Evolutionary conservation across 169 alveolate species (phyloP).

Genomic region (Eimeria tenella): DNA sequence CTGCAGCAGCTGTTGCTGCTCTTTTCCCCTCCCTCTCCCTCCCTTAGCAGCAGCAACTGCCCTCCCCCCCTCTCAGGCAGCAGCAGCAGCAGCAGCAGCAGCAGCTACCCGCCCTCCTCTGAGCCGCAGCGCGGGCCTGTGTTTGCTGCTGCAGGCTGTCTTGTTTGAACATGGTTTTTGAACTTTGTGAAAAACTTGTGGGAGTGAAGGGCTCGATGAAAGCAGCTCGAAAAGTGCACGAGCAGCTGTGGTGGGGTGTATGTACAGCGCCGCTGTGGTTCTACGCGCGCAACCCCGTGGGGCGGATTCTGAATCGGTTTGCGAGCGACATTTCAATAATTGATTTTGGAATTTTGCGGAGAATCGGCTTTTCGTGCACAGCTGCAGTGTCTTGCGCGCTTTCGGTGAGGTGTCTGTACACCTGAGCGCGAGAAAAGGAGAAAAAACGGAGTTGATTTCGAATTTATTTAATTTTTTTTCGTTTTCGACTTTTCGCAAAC

Average conservation of each 20-base stretch:
- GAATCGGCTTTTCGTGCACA: conserved; percentile 79
- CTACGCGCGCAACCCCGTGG: conserved; percentile 86
- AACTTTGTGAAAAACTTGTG: neutral
- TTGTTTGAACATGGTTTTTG: neutral
- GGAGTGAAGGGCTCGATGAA: conserved; percentile 80
- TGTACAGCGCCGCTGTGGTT: conserved; percentile 85
- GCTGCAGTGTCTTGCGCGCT: conserved; percentile 79
- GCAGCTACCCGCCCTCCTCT: too few relatives aligned
- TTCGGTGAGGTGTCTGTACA: neutral
- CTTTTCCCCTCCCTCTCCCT: too few relatives aligned
- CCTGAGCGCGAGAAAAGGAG: neutral
- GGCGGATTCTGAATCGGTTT: conserved; percentile 86
- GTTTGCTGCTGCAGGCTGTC: conserved; percentile 15
- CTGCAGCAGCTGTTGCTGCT: too few relatives aligned
- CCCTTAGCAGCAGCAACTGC: too few relatives aligned
- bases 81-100: too few relatives aligned
- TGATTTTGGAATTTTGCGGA: conserved; percentile 81
- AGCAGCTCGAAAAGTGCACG: conserved; percentile 79
- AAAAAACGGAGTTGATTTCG: neutral
- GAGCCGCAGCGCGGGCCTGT: too few relatives aligned
- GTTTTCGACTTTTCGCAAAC: neutral
- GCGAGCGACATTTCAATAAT: conserved; percentile 83
- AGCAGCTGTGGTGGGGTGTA: conserved; percentile 74
- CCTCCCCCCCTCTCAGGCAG: too few relatives aligned
- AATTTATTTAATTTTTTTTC: neutral